Evolutionary conservation across 176 grass and related monocot genomes (phyloP), one percentile per base, ranked within the genome.

Genomic region (Elaeis guineensis): DNA sequence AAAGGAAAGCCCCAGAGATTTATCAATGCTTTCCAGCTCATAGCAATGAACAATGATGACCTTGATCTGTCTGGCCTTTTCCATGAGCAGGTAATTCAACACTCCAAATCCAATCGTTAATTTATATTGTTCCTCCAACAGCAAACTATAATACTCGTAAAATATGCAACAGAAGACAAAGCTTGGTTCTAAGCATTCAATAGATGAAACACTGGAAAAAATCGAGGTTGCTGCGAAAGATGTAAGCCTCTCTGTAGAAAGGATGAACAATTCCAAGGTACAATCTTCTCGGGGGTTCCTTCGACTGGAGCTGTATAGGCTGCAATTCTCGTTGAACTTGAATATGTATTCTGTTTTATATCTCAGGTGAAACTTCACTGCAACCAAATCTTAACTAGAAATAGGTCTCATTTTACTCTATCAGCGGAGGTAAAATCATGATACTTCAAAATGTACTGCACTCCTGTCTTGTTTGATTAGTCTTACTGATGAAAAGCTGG

Each of bases 41-140:
- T 89, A 57, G 75, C 85, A 2, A 95, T 64, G 32, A 85, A 78
- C 52, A 80, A 75, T n/a, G 73, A 75, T n/a, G 73, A 85, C 60
- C 82, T 95, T 1, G 79, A 95, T 55, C 68, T 85, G 4, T 85
- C 85, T 30, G 81, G 89, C 16, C 78, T 85, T 75, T 95, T 95
- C 11, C 72, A 85, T 49, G 78, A 89, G 57, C 75, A 82, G 81
- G 85, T 83, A 20, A 0, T 28, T 24, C 19, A 35, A 35, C 32
- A 35, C 8, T 9, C 32, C 32, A 4, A 51, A 35, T 71, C 21
- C 16, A 5, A 23, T 23, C 7, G 28, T 5, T n/a, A n/a, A n/a
- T n/a, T 51, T 26, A 4, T 6, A 2, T n/a, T 26, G 25, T 35
- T 35, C 32, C 32, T 35, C 17, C 58, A 63, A 1, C n/a, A 8